Evolutionary conservation across 257 asterid species (phyloP), one percentile per base, ranked within the genome.

Genomic region (Voacanga thouarsii): DNA sequence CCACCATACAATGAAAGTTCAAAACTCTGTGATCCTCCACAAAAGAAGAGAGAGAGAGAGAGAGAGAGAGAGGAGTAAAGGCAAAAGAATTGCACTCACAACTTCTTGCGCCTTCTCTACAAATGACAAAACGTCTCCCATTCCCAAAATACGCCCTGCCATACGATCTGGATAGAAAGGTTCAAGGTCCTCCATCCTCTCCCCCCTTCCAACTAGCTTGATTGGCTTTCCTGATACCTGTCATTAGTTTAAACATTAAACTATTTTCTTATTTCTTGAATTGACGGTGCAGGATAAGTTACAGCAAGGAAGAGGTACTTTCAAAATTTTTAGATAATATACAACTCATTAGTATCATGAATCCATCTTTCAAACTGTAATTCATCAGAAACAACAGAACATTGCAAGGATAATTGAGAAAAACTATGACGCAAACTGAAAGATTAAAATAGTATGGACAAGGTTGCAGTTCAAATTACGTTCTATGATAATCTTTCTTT

Each of bases 181-280:
- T 85, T 95, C 99, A 60, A 95, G 99, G 86, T 95, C 99, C 86
- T 95, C 99, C 97, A 95, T 89, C 45, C 92, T 94, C 83, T 93
- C 99, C 68, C 99, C 99, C 82, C 99, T 88, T 85, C 99, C 99
- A n/a, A 95, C 99, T 30, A 95, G 97, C 90, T 95, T 95, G 83
- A 95, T 92, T 80, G 99, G 99, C 91, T 93, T 93, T 78, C 99
- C 99, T 11, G 99, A 95, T 77, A 95, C 98, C 97, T 94, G 90
- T 69, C 78, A 79, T 74, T 28, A 23, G 47, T 53, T 64, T 44
- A 57, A 18, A 1, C 33, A 68, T 30, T 18, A 21, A 41, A 41
- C 1, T 19, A 2, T 65, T 63, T 18, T 41, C 71, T 66, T 66
- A 55, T 6, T 55, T 21, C 28, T 37, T 66, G 14, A 66, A 15